Percentiles rank a stretch among this genome's conserved stretches.
Conservation (phyloP, 106 monocot genomes). For the Platanthera guangdongensis region DNA sequence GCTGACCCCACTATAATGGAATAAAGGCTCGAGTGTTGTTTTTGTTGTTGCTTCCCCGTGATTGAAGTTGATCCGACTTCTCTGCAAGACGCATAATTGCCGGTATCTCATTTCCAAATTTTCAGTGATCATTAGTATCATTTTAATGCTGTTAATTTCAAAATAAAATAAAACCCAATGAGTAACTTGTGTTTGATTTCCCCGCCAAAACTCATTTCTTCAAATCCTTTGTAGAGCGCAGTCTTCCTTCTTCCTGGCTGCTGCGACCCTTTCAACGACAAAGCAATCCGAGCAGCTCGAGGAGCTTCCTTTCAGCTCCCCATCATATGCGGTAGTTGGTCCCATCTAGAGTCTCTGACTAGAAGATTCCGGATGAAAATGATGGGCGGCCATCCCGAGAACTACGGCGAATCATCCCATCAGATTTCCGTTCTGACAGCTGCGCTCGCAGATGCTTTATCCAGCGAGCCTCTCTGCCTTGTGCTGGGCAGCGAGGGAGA, state of each 20-base stretch:
- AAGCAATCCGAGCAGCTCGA: conserved; percentile 74
- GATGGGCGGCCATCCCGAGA: conserved; percentile 72
- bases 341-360: conserved; percentile 41
- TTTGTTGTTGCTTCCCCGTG: no score
- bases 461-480: conserved; percentile 48
- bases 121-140: no score
- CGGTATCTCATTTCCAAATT: no score
- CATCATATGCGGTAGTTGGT: conserved; percentile 59
- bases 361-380: conserved; percentile 49
- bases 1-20: no score
- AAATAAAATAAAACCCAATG: no score
- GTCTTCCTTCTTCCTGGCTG: conserved; percentile 79
- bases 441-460: conserved; percentile 40
- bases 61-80: no score
- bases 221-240: conserved; percentile 54
- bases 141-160: no score
- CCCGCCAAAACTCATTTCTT: neutral
- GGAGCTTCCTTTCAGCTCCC: conserved; percentile 94
- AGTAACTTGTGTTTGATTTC: neutral
- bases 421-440: conserved; percentile 16
- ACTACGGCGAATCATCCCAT: conserved; percentile 11
- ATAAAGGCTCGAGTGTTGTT: no score
- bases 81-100: no score
- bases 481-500: conserved; percentile 83
- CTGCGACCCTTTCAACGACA: conserved; percentile 98